Base-by-base conservation (phyloP, 2,329 filamentous ascomycete species). In the Hirsutella thompsonii region DNA sequence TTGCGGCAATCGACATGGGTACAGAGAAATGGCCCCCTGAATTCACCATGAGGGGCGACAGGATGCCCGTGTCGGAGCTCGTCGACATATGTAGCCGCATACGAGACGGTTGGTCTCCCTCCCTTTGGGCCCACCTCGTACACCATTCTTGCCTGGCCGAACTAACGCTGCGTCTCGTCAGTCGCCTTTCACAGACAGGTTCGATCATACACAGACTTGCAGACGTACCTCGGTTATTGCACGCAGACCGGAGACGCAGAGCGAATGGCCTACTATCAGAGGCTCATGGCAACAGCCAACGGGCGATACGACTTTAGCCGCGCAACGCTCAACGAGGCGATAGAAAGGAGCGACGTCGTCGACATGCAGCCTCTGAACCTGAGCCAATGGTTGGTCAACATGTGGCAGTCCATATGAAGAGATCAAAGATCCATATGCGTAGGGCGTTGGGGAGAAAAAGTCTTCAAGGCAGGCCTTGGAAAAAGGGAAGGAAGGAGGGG, bases 11-110 rank as follows among this genome's bases (percentile, higher is more conserved):
- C 23, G 79, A 83, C 36, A 58, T 85, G 33, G 71, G 68, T 0
- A 64, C 68, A 8, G 61, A 65, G 6, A 67, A 57, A 16, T 89
- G 83, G 83, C 81, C 81, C 3, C 57, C 60, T 5, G 82, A 87
- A 54, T 77, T 83, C 55, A 72, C 70, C 32, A 78, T 88, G 70
- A 69, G 69, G 38, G 81, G 82, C n/a, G 79, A 83, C 40, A 66
- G 76, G 5, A 63, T 81, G 56, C 72, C 68, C 1, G 68, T 84
- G 2, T 65, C 68, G 11, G 69, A 79, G 36, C 63, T 88, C 10
- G 66, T 83, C 9, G 55, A 62, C 36, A 54, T 64, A 32, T 70
- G 69, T 49, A 60, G 66, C 42, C 55, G 58, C 39, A 64, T 71
- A n/a, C 63, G 72, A 62, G 59, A 71, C 60, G 56, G 68, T 74